Evolutionary conservation across 805 yeast species (phyloP), one percentile per base, ranked within the genome.

Genomic region (Ogataea parapolymorpha): DNA sequence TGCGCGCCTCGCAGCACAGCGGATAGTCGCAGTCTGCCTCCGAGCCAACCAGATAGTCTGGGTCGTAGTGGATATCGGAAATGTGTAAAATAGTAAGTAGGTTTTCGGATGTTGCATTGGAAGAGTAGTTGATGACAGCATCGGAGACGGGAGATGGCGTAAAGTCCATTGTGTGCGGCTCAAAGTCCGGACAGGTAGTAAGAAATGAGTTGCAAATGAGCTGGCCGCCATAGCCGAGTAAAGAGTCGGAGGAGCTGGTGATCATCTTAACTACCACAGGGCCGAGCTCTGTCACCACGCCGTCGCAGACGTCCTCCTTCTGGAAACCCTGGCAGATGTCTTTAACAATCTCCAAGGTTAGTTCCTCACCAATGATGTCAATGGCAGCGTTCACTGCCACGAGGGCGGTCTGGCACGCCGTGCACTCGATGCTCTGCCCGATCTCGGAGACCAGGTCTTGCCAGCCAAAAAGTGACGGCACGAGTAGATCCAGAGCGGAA

Each of bases 11-110:
- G 26, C 35, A 32, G 23, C 35, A 32, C 8, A 32, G 27, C 22
- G 35, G 35, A 10, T 32, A 32, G 27, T 14, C 28, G 22, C 35
- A 32, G 27, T 32, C 35, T 5, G 35, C 35, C n/a, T 32, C 35
- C 9, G 35, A 22, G 10, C 35, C 35, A 5, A 22, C 18, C 8
- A 22, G n/a, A 10, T 22, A 32, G 10, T 12, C 28, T 5, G 35
- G 35, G 27, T 32, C 35, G 22, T 32, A 32, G 20, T 32, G 35
- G 15, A 32, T 32, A 10, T 32, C 35, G 15, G 35, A 32, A 11
- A 32, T 32, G 23, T 32, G 35, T 9, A 32, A 15, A 23, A 32
- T 11, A 2, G 35, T 32, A 2, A 32, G 17, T n/a, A 22, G n/a
- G 22, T 23, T 18, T 13, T 17, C 10, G 18, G 35, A 22, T 9